Percentiles rank a stretch among this genome's conserved stretches.
phyloP scores from a whole-genome alignment of 768 basidiomycete genomes.

The Macrolepiota albuminosa region DNA sequence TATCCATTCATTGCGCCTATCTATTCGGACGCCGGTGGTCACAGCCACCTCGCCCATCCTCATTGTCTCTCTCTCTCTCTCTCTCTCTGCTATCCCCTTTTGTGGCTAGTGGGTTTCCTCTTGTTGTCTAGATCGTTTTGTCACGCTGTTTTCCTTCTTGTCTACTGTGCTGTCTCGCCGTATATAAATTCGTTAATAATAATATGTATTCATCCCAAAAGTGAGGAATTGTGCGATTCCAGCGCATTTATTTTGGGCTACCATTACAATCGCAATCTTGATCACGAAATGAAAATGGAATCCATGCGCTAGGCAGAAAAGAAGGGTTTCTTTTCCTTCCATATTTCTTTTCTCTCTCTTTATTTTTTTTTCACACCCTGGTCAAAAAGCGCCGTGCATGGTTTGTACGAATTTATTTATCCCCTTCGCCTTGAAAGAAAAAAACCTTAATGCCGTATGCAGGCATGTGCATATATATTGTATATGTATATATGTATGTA shows the following conservation, averaged over 20 bases:
- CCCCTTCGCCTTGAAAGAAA: no score
- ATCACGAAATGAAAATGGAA: no score
- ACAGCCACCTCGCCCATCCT: no score
- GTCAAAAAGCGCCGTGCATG: no score
- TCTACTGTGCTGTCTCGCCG: slow-evolving; percentile 11
- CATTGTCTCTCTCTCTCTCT: no score
- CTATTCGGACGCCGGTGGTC: slow-evolving; percentile 7
- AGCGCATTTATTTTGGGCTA: background rate
- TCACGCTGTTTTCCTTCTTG: slow-evolving; percentile 15
- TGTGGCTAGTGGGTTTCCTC: slow-evolving; percentile 3
- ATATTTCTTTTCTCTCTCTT: no score
- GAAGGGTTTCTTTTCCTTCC: no score
- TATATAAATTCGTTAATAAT: slow-evolving; percentile 9
- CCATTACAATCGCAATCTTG: no score
- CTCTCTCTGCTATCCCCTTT: slow-evolving; percentile 5
- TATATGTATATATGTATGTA: no score
- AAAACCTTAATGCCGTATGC: background rate
- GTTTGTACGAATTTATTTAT: no score
- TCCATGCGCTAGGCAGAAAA: no score
- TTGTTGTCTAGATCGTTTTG: slow-evolving; percentile 6
- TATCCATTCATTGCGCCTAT: slow-evolving; percentile 3
- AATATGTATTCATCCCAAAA: slow-evolving; percentile 8
- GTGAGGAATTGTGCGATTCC: background rate
- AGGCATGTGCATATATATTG: background rate
- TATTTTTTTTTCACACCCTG: no score